A percentile compares a stretch with the other conserved stretches of the same genome.
Evolutionary conservation across 345 rosid species (phyloP).

Genomic region (Populus nigra): DNA sequence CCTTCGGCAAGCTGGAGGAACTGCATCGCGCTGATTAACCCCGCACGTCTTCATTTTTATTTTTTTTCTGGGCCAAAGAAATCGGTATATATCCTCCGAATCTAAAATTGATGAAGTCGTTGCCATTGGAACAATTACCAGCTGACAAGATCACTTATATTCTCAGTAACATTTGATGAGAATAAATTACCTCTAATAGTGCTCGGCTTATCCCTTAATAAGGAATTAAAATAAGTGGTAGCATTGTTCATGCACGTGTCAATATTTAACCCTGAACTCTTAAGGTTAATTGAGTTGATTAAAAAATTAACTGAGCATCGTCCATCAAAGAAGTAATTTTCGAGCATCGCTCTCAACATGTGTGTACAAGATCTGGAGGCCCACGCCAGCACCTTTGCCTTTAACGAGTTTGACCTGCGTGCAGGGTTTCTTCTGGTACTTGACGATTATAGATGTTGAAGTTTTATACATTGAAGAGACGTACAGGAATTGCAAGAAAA

Average conservation of each 20-base stretch:
- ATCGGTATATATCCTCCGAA: background rate
- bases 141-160: background rate
- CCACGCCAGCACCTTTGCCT: background rate
- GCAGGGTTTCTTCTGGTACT: conserved; percentile 11
- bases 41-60: background rate
- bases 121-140: background rate
- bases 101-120: no score
- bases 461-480: no score
- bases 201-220: background rate
- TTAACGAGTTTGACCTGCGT: conserved; percentile 18
- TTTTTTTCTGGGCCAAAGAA: no score
- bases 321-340: background rate
- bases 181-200: background rate
- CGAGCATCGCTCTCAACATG: background rate
- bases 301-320: background rate
- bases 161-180: no score
- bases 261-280: background rate
- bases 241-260: background rate
- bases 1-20: no score
- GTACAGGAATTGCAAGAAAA: no score
- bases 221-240: background rate
- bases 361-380: conserved; percentile 4
- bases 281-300: background rate
- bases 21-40: background rate
- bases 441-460: background rate